These are phyloP conservation scores for Scutellospora calospora DNA, from an alignment of 371 early-diverging fungal genomes.

Conservation along the genomic window DNA sequence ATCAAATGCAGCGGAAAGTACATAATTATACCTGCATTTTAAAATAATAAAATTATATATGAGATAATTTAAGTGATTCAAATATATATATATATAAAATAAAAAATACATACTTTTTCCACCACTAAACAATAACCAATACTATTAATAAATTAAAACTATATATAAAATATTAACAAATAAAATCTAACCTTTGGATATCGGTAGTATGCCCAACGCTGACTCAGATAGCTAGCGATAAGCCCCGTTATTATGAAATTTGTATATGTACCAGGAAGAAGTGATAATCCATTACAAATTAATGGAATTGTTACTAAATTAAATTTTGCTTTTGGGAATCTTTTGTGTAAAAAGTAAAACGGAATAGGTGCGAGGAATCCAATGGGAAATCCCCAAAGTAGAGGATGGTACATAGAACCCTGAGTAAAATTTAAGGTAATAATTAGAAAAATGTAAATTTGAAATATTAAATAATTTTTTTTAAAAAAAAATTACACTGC, in stretches of 20 bases:
- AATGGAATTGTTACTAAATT: slow-evolving; percentile 43
- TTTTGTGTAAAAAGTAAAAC: slow-evolving; percentile 56
- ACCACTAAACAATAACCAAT: slow-evolving; percentile 17
- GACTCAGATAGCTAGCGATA: slow-evolving; percentile 25
- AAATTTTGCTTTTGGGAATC: slow-evolving; percentile 46
- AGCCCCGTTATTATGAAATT: slow-evolving; percentile 42
- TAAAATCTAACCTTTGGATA: slow-evolving; percentile 3
- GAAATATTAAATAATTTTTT: not conserved
- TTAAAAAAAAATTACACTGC: slow-evolving; percentile 47
- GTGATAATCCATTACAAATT: slow-evolving; percentile 27
- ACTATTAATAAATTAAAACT: not conserved
- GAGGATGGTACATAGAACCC: slow-evolving; percentile 65
- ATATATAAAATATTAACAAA: not conserved
- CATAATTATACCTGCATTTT: slow-evolving; percentile 49
- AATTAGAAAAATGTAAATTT: not conserved
- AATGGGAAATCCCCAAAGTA: slow-evolving; percentile 63
- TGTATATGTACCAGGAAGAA: slow-evolving; percentile 36
- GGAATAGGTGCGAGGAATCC: slow-evolving; percentile 68
- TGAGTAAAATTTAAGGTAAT: not conserved
- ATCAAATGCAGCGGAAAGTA: slow-evolving; percentile 54
- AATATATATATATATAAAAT: not conserved
- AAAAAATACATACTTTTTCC: slow-evolving; percentile 29
- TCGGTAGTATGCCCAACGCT: slow-evolving; percentile 10
- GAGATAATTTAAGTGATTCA: no score
- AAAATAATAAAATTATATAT: not conserved